Base-by-base conservation (phyloP, 1,284 basidiomycete genomes). In the Tilletia horrida region DNA sequence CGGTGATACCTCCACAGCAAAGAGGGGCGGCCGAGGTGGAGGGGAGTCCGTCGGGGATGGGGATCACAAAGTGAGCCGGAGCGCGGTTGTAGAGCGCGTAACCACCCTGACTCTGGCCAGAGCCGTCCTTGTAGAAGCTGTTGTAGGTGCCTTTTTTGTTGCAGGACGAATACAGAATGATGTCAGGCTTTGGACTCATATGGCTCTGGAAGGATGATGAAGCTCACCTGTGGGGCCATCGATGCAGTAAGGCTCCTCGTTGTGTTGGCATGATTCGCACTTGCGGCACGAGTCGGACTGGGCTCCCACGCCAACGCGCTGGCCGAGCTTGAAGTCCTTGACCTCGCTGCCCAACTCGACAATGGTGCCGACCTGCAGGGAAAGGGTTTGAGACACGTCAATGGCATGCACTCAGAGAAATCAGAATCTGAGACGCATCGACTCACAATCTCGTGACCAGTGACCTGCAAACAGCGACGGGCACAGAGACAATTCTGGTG, bases 1-100 rank as follows among this genome's bases (percentile, higher is more conserved):
- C 74, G 14, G 79, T 81, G 35, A 77, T 66, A 69, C 80, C 80
- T 47, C 76, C 80, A 50, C 80, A 81, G 68, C 79, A 71, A 8
- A 81, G 42, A 16, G 76, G 75, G 0, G 75, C 79, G n/a, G 79
- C 79, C 7, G 74, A 66, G 48, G 69, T 74, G 25, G 71, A 72
- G 16, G 77, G 74, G 3, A 81, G 66, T 0, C 66, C 65, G 7
- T 81, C 77, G 42, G 79, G 79, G 52, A 81, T 77, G 67, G 76
- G 75, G 1, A 79, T 73, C 21, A 76, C 79, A 66, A 79, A 79
- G 67, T 76, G 71, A 7, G 71, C 75, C 21, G 73, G 71, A 42
- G 74, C 70, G 42, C 78, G 69, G 62, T 75, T 71, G 71, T 74
- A 73, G 35, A 67, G 71, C n/a, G 76, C 75, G 61, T 78, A 78